A percentile compares a stretch with the other conserved stretches of the same genome.
Conservation (phyloP, 495 filamentous ascomycete species). For the Pseudoneurospora amorphoporcata region DNA sequence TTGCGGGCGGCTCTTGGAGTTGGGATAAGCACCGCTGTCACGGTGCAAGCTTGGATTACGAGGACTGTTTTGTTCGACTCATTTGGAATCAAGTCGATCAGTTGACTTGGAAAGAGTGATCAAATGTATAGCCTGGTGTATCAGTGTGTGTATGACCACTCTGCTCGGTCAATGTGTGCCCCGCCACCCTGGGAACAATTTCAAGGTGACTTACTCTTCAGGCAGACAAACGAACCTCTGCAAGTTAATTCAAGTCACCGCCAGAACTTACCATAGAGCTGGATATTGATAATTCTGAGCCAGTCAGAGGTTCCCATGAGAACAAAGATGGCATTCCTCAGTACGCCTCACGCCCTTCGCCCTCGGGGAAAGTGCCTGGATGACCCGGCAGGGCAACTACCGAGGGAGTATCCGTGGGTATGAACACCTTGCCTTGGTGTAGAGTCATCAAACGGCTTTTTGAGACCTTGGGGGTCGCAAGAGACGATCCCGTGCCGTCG, state of each 20-base stretch:
- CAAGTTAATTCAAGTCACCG: background rate
- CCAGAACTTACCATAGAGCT: background rate
- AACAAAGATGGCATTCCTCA: background rate
- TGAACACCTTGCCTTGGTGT: background rate
- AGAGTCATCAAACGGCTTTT: background rate
- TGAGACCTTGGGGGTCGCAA: background rate
- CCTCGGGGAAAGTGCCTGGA: background rate
- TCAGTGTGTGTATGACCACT: background rate
- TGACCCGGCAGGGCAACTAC: background rate
- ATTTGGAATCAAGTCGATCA: background rate
- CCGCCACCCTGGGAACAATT: background rate
- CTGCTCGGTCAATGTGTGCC: background rate
- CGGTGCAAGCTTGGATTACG: background rate
- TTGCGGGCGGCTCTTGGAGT: background rate
- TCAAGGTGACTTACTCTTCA: background rate
- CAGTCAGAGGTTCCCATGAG: background rate
- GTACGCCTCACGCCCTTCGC: background rate
- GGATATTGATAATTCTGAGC: background rate
- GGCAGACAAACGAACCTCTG: background rate
- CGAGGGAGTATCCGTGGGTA: background rate
- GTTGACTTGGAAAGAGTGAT: background rate
- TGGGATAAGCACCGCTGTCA: background rate
- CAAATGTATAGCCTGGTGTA: background rate
- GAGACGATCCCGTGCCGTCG: background rate
- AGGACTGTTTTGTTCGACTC: background rate